These are phyloP conservation scores for Strobilomyces echinocephalus DNA, from an alignment of 768 basidiomycete species.

Conservation along the genomic window DNA sequence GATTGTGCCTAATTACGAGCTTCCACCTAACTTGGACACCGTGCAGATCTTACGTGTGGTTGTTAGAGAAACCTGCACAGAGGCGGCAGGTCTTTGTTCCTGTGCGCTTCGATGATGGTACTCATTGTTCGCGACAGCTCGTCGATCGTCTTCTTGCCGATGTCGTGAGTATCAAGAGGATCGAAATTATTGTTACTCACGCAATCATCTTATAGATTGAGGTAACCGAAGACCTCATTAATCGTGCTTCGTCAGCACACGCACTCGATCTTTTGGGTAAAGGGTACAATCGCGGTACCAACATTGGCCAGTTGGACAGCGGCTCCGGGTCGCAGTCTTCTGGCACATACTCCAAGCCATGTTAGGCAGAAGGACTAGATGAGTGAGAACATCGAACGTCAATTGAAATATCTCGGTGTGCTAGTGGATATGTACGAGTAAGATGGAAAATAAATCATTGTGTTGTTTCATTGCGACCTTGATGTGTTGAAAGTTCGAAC, in stretches of 20 bases:
- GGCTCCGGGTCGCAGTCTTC: conserved; percentile 44
- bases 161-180: conserved; percentile 44
- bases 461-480: too few relatives aligned
- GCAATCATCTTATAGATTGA: conserved; percentile 41
- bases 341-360: conserved; percentile 67
- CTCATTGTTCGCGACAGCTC: conserved; percentile 37
- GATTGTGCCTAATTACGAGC: conserved; percentile 60
- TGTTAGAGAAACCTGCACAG: conserved; percentile 50
- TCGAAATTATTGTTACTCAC: conserved; percentile 4
- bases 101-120: conserved; percentile 20
- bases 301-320: conserved; percentile 42
- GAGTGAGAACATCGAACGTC: background rate
- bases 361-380: conserved; percentile 33
- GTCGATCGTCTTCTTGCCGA: conserved; percentile 64
- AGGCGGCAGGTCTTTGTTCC: conserved; percentile 37
- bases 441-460: too few relatives aligned
- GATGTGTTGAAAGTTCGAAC: too few relatives aligned
- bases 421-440: background rate
- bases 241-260: conserved; percentile 45
- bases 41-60: conserved; percentile 62
- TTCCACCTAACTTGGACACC: conserved; percentile 47
- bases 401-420: background rate
- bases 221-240: conserved; percentile 54
- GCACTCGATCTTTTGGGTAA: conserved; percentile 43
- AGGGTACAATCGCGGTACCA: conserved; percentile 26